Evolutionary conservation across 106 monocot genomes (phyloP), one percentile per base, ranked within the genome.

Genomic region (Dendrobium officinale): DNA sequence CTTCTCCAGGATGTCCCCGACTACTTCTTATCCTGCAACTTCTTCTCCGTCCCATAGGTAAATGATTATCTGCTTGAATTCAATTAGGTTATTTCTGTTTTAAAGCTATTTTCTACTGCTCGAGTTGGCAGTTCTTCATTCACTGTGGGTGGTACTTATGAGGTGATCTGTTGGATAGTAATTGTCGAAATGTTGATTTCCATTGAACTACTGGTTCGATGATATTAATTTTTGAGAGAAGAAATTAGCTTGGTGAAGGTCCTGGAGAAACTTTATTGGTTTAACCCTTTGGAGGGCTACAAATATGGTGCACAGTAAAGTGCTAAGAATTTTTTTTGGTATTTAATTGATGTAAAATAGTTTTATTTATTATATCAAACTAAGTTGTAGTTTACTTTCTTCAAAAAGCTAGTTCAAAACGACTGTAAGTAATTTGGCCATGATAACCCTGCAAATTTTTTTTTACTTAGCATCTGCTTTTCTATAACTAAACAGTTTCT

Each of bases 1-100:
- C 5, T 72, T 81, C 31, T 85, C 78, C 10, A 61, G 73, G 76
- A 81, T 74, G 86, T 91, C 93, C 0, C 87, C 87, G 7, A 22
- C 15, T 22, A 83, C 81, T 79, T 83, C 75, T 33, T 85, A 86
- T 61, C 88, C 85, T 26, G 81, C 41, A 10, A 80, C 73, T 61
- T 84, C 87, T 13, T 84, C 86, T 0, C 85, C 86, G 29, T 83
- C 82, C 3, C 82, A 83, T 37, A 87, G 84, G 93, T 93, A 84
- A 81, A 10, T 18, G 6, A 8, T 82, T 29, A 9, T 42, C 31
- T 70, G 26, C 70, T 70, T 24, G 15, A 33, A 10, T 70, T 70
- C 54, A 54, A 10, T 54, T 54, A 15, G 54, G 18, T 56, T 15
- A 56, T 56, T 56, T 11, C 55, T 56, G 3, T 56, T 56, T 56